phyloP scores from a whole-genome alignment of 805 yeast genomes.

The Hemisphaericaspora nanyangensis region DNA sequence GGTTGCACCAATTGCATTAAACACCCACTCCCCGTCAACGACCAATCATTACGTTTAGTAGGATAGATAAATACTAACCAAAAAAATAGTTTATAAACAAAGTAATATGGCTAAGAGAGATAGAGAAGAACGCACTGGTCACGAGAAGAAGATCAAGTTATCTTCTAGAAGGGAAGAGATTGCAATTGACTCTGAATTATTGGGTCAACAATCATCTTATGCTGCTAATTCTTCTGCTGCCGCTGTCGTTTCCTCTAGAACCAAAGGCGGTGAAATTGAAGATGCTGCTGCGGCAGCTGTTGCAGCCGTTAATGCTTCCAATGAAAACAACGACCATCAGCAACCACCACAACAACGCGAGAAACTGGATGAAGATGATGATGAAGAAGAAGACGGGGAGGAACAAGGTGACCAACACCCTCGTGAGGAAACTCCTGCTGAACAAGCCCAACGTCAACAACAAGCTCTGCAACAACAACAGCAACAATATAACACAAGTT shows the following conservation, averaged over 20 bases:
- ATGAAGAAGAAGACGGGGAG: conserved; percentile 22
- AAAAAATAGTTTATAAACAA: no score
- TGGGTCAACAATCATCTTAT: conserved; percentile 38
- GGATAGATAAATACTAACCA: no score
- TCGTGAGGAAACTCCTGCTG: conserved; percentile 3
- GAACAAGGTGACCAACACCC: conserved; percentile 7
- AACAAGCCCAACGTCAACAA: conserved; percentile 9
- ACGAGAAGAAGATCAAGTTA: conserved; percentile 12
- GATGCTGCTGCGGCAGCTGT: conserved; percentile 34
- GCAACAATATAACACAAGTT: conserved; percentile 17
- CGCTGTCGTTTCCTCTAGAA: conserved; percentile 11
- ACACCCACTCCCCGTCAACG: no score
- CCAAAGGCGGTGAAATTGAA: conserved; percentile 11
- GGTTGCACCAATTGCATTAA: no score
- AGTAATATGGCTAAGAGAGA: conserved; percentile 22
- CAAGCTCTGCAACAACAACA: conserved; percentile 22
- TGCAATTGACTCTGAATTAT: conserved; percentile 41
- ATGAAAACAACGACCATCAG: conserved; percentile 17
- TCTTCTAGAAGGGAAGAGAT: conserved; percentile 12
- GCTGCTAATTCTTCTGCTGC: conserved; percentile 11
- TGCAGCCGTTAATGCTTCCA: conserved; percentile 30
- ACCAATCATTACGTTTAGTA: no score
- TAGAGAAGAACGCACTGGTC: conserved; percentile 9
- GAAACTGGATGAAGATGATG: conserved; percentile 21
- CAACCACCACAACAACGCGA: conserved; percentile 18